A percentile compares a stretch with the other conserved stretches of the same genome.
These are phyloP conservation scores for Arctium lappa DNA, from an alignment of 129 eudicot genomes.

Conservation along the genomic window DNA sequence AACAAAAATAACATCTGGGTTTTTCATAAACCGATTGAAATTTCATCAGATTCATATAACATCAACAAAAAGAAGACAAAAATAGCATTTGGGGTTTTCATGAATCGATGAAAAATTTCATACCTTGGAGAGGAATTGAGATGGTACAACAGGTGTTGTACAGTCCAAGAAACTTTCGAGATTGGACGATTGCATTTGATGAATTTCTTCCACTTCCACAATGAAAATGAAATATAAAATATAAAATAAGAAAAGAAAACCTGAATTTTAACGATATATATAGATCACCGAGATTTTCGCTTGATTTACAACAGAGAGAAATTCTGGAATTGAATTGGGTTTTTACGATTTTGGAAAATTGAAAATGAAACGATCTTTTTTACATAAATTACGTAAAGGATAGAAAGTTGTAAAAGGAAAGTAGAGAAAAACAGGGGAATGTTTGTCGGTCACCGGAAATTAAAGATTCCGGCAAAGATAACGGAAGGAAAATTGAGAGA, in stretches of 20 bases:
- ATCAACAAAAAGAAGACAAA: too few relatives aligned
- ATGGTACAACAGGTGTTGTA: slow-evolving; percentile 66
- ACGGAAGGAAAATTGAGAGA: not conserved
- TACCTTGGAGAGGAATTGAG: slow-evolving; percentile 80
- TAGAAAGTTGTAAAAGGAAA: not conserved
- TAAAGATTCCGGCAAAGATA: not conserved
- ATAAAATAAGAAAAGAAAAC: not conserved
- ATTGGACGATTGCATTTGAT: slow-evolving; percentile 57
- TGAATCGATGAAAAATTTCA: not conserved
- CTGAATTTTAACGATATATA: not conserved
- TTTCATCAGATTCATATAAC: not conserved
- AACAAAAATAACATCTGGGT: not conserved
- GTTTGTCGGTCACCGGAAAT: slow-evolving; percentile 8
- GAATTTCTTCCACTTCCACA: slow-evolving; percentile 14
- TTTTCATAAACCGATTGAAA: not conserved
- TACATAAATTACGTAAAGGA: not conserved
- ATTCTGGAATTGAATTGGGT: not conserved
- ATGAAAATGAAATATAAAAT: not conserved
- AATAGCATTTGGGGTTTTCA: too few relatives aligned
- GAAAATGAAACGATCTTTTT: not conserved
- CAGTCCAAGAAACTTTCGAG: slow-evolving; percentile 62
- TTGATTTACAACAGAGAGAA: not conserved
- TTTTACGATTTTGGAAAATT: not conserved
- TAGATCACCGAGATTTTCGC: slow-evolving; percentile 14
- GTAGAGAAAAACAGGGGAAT: slow-evolving; percentile 10